Conservation (phyloP, 768 basidiomycete species). For the Macrolepiota albuminosa region DNA sequence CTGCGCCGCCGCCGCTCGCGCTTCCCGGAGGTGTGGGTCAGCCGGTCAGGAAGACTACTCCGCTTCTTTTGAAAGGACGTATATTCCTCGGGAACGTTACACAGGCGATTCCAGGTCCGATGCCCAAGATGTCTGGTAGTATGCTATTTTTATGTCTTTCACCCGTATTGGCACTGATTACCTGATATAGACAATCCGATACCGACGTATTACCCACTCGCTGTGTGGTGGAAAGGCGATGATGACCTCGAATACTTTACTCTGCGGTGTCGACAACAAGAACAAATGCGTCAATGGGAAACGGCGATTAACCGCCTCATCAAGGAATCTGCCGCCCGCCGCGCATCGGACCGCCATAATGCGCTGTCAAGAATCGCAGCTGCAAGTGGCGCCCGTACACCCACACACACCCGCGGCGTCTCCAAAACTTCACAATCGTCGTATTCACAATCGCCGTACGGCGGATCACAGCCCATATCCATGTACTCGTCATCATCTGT, state of each 20-base stretch:
- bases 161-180: neutral
- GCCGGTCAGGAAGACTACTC: slow-evolving; percentile 70
- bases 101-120: slow-evolving; percentile 58
- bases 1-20: slow-evolving; percentile 39
- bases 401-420: slow-evolving; percentile 29
- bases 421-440: slow-evolving; percentile 23
- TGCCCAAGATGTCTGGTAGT: slow-evolving; percentile 51
- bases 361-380: slow-evolving; percentile 49
- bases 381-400: slow-evolving; percentile 43
- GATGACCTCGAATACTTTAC: slow-evolving; percentile 93
- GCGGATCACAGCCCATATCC: slow-evolving; percentile 25
- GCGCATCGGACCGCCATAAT: slow-evolving; percentile 53
- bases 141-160: slow-evolving; percentile 23
- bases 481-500: slow-evolving; percentile 24
- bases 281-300: slow-evolving; percentile 93
- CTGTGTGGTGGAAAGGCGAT: slow-evolving; percentile 94
- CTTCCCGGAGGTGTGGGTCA: slow-evolving; percentile 50
- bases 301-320: slow-evolving; percentile 84
- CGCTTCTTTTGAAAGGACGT: slow-evolving; percentile 87
- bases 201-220: slow-evolving; percentile 68
- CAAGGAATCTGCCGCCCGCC: slow-evolving; percentile 64
- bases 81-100: slow-evolving; percentile 98
- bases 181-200: slow-evolving; percentile 36
- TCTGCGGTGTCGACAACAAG: slow-evolving; percentile 87
- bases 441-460: slow-evolving; percentile 18